Base-by-base conservation (phyloP, 1,284 basidiomycete genomes). In the Paramarasmius palmivorus region DNA sequence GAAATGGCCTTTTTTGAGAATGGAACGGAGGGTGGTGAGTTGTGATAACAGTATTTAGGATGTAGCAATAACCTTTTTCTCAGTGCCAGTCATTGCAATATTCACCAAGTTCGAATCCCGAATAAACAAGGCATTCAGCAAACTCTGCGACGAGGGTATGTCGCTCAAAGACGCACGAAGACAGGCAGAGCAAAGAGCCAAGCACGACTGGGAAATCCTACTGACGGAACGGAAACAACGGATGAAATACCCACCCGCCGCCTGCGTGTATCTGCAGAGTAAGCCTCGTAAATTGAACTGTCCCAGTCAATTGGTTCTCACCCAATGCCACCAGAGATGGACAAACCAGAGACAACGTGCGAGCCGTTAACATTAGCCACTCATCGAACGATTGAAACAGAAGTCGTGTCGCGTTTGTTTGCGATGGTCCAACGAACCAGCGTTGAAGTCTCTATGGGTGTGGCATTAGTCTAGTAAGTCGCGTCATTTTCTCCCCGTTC, bases 41-140 rank as follows among this genome's bases (percentile, higher is more conserved):
- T 15, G 22, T 10, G 15, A 22, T 14, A 23, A n/a, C 42, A 4
- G 19, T 25, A 23, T 34, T 6, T 20, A 22, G 1, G 12, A 15
- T 17, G 19, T 19, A 12, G 35, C 20, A 6, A 34, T 14, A 12
- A 39, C 29, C 39, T 20, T 17, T 12, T 23, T 10, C 32, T 8
- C 19, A 55, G 54, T 55, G 14, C 54, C 54, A 12, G 54, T 55
- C 8, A 52, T 55, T 26, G 49, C 54, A 22, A 48, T 55, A 20
- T 52, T 55, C 50, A 55, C 54, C 17, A 55, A 55, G 46, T 55
- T 51, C 29, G 54, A 55, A 23, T 23, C 34, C 29, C 34, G 44
- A 5, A 26, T 48, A 7, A 52, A 42, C 17, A 50, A 55, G 22
- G 50, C 50, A 8, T 41, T 32, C 26, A 29, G 32, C 17, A n/a